Evolutionary conservation across 768 basidiomycete species (phyloP).

Genomic region (Mrakia hoshinonis): DNA sequence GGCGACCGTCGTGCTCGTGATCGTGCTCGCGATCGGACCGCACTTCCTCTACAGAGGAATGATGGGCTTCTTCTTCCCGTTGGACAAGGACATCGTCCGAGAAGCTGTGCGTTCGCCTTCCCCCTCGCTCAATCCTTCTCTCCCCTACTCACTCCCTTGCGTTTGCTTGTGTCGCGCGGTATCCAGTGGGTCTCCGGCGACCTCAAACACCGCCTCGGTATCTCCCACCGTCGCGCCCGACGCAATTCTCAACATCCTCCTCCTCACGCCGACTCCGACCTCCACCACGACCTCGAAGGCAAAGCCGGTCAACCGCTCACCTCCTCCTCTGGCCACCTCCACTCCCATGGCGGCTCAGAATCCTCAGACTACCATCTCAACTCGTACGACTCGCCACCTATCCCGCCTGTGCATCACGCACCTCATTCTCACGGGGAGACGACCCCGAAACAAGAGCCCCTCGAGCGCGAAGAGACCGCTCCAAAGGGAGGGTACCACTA

Average conservation of each 20-base stretch:
- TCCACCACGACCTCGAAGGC: constrained; percentile 1
- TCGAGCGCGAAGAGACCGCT: neutral
- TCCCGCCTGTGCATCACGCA: neutral
- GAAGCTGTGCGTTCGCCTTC: constrained; percentile 59
- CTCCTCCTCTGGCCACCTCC: neutral
- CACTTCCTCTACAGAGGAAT: constrained; percentile 39
- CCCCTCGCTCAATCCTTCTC: constrained; percentile 42
- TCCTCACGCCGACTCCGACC: constrained; percentile 4
- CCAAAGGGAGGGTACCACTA: neutral
- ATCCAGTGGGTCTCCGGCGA: constrained; percentile 35
- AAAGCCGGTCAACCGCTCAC: neutral
- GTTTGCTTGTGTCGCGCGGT: neutral
- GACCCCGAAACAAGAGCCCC: neutral
- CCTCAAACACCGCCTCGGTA: constrained; percentile 35
- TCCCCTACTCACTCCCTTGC: neutral
- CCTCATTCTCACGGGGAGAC: neutral
- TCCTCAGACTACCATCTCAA: neutral
- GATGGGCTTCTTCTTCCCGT: constrained; percentile 27
- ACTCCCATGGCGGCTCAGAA: neutral
- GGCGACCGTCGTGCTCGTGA: constrained; percentile 63
- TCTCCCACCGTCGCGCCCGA: constrained; percentile 28
- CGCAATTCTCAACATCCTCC: neutral
- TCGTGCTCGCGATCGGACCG: constrained; percentile 66
- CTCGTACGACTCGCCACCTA: neutral
- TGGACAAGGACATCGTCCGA: constrained; percentile 82